A percentile compares a stretch with the other conserved stretches of the same genome.
phyloP scores from a whole-genome alignment of 108 stramenopile species.

The Skeletonema menzelii region DNA sequence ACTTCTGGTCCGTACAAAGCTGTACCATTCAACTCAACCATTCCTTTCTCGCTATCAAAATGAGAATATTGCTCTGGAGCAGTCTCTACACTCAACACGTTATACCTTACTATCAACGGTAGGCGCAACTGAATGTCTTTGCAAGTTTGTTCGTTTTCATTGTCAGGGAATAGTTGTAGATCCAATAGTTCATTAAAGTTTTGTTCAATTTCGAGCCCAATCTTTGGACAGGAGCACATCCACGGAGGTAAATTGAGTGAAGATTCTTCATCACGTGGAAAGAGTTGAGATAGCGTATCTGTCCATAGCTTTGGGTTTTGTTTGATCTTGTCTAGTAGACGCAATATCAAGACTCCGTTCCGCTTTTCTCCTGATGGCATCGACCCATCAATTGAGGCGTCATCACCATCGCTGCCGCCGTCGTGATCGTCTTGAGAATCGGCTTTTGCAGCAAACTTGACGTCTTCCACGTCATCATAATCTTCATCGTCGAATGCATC shows the following conservation, averaged over 20 bases:
- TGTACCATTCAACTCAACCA: slow-evolving; percentile 54
- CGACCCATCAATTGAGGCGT: slow-evolving; percentile 30
- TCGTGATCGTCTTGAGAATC: background rate
- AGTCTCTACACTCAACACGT: slow-evolving; percentile 65
- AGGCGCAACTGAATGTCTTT: slow-evolving; percentile 52
- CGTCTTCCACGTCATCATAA: background rate
- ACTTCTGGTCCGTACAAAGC: slow-evolving; percentile 60
- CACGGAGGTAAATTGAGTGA: slow-evolving; percentile 53
- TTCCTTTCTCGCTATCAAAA: slow-evolving; percentile 53
- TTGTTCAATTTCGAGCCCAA: slow-evolving; percentile 37
- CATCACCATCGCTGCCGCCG: slow-evolving; percentile 1
- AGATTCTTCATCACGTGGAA: slow-evolving; percentile 55
- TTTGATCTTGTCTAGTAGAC: slow-evolving; percentile 48
- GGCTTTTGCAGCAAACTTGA: background rate
- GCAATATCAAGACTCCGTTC: slow-evolving; percentile 63
- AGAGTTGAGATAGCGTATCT: slow-evolving; percentile 52
- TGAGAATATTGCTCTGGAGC: slow-evolving; percentile 66
- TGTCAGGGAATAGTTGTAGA: background rate
- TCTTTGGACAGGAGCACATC: slow-evolving; percentile 19
- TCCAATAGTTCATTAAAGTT: background rate
- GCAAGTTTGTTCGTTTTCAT: slow-evolving; percentile 35
- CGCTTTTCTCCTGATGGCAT: slow-evolving; percentile 34
- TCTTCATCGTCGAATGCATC: slow-evolving; percentile 19
- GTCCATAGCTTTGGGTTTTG: slow-evolving; percentile 57
- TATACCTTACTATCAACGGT: slow-evolving; percentile 79